These are phyloP conservation scores for Xerocomus cyaneibrunnescens DNA, from an alignment of 1,284 basidiomycete species.

Conservation along the genomic window DNA sequence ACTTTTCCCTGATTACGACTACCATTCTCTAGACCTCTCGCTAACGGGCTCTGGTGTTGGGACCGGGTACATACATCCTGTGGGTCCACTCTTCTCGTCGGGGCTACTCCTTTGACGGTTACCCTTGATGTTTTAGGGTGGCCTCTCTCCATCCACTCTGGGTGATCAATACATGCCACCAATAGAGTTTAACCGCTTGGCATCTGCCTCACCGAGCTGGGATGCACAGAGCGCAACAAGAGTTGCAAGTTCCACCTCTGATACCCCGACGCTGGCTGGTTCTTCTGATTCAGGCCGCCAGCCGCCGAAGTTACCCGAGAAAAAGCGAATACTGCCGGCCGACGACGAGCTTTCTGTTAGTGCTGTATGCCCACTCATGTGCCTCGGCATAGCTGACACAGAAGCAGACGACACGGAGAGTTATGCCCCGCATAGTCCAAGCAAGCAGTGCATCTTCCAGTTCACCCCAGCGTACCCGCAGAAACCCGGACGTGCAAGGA, in stretches of 20 bases:
- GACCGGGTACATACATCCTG: constrained; percentile 3
- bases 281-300: constrained; percentile 13
- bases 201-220: not conserved
- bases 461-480: constrained; percentile 6
- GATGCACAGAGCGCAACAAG: too few relatives aligned
- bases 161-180: too few relatives aligned
- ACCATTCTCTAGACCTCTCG: not conserved
- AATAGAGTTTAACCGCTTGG: not conserved
- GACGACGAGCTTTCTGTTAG: constrained; percentile 20
- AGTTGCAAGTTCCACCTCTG: too few relatives aligned
- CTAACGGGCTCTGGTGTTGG: not conserved
- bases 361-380: constrained; percentile 10
- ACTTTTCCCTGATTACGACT: not conserved
- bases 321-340: constrained; percentile 15
- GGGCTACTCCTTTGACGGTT: not conserved
- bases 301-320: constrained; percentile 22
- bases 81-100: not conserved
- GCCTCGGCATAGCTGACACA: constrained; percentile 20
- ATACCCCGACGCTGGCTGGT: too few relatives aligned
- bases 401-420: constrained; percentile 19
- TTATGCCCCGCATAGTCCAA: constrained; percentile 21
- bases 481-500: constrained; percentile 6
- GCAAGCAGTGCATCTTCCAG: constrained; percentile 10
- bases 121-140: constrained; percentile 5
- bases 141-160: not conserved